phyloP scores from a whole-genome alignment of 2,329 filamentous ascomycete genomes.

The Clarireedia sp. region DNA sequence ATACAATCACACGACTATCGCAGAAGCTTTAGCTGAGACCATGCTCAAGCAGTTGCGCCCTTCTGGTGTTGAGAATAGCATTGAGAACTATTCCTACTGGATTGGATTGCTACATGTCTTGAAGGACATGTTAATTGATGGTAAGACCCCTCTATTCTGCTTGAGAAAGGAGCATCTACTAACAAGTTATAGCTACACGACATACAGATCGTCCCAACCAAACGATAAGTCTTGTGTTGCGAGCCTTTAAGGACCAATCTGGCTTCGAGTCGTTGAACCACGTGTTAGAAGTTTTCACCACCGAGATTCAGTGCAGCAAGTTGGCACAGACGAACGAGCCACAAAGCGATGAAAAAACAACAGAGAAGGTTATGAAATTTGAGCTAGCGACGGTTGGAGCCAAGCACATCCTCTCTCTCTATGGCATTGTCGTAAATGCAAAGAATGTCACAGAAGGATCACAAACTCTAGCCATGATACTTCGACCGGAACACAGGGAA shows the following conservation, averaged over 20 bases:
- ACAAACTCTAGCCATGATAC: conserved; percentile 48
- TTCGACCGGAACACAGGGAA: conserved; percentile 44
- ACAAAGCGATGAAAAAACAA: conserved; percentile 31
- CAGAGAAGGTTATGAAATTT: conserved; percentile 12
- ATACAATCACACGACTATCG: conserved; percentile 46
- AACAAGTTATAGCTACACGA: conserved; percentile 12
- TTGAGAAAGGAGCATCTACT: neutral
- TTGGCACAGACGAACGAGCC: neutral
- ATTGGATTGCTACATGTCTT: conserved; percentile 73
- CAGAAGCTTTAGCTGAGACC: conserved; percentile 61
- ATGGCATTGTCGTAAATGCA: conserved; percentile 64
- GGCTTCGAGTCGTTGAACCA: conserved; percentile 68
- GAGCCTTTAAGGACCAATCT: conserved; percentile 75
- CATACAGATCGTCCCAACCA: conserved; percentile 34
- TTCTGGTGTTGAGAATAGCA: conserved; percentile 37
- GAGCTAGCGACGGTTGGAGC: conserved; percentile 50
- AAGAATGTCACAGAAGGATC: conserved; percentile 75
- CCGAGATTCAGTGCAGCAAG: conserved; percentile 40
- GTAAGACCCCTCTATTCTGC: conserved; percentile 25
- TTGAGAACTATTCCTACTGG: conserved; percentile 69
- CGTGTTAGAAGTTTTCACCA: conserved; percentile 62
- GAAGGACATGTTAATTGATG: conserved; percentile 71
- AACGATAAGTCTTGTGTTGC: conserved; percentile 67
- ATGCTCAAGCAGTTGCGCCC: conserved; percentile 57
- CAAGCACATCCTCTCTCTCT: conserved; percentile 79